Conservation (phyloP, 768 basidiomycete species). For the Russula griseocarnosa region DNA sequence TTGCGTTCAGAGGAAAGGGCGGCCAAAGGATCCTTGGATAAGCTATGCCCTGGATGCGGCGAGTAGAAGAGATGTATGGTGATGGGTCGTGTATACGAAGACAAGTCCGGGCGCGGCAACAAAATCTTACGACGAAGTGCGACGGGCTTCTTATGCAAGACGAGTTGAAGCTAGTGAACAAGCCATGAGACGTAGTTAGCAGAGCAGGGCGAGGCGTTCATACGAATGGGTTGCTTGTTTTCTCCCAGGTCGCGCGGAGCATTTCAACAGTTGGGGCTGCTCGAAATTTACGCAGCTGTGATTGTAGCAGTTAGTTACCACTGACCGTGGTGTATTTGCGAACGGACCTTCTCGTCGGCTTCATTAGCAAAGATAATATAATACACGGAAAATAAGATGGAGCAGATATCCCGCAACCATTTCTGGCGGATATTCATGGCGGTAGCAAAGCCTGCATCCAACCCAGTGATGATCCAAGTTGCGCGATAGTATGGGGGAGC, state of each 20-base stretch:
- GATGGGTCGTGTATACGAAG: conserved; percentile 76
- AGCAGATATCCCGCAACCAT: conserved; percentile 86
- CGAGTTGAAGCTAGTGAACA: conserved; percentile 56
- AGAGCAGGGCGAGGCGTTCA: conserved; percentile 29
- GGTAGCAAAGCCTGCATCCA: conserved; percentile 97
- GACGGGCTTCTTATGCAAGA: conserved; percentile 58
- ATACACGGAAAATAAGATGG: conserved; percentile 80
- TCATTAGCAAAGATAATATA: conserved; percentile 88
- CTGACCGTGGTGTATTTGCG: background rate
- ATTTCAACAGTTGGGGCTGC: conserved; percentile 95
- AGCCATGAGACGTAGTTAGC: conserved; percentile 22
- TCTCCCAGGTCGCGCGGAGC: conserved; percentile 95
- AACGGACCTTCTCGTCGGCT: conserved; percentile 90
- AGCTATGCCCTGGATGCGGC: conserved; percentile 57
- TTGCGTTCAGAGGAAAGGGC: conserved; percentile 40
- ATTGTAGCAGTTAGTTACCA: conserved; percentile 1
- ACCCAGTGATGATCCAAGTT: conserved; percentile 88
- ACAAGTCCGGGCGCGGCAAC: conserved; percentile 76
- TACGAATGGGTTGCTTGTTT: conserved; percentile 90
- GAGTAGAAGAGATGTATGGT: conserved; percentile 80
- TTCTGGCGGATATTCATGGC: conserved; percentile 90
- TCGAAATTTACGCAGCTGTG: conserved; percentile 82
- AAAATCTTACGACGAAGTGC: conserved; percentile 68
- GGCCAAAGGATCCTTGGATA: conserved; percentile 44
- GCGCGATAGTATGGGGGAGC: conserved; percentile 92